Evolutionary conservation across 345 rosid species (phyloP), one percentile per base, ranked within the genome.

Genomic region (Cardiospermum halicacabum): DNA sequence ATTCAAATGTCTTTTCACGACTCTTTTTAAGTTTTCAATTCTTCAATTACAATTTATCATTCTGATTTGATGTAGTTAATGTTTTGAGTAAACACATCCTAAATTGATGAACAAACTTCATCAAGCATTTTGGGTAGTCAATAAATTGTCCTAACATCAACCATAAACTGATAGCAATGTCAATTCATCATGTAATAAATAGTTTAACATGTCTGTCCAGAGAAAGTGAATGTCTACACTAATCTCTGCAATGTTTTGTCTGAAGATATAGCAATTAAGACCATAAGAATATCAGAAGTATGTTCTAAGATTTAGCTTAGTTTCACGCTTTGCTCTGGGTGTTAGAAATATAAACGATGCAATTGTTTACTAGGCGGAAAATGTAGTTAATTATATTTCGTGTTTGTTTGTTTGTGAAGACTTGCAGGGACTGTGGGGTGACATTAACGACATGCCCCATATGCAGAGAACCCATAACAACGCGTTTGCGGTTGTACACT

Each of bases 381-480:
- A 25, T 50, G 9, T 75, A 6, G 39, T 49, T 19, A 26, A 62
- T 39, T 12, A 1, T 49, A 12, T 43, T 51, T 0, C 11, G 19
- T 10, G n/a, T 47, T 28, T 24, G 5, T 61, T 55, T 54, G 53
- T 48, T 1, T 40, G 39, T 71, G 58, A 68, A 93, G 97, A 93
- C 98, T 31, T 93, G 96, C 84, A 85, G 80, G 89, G 94, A 93
- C 15, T 93, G 98, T 3, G 87, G 91, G 2, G 68, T 57, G 6
- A 59, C 78, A 30, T 71, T 93, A 28, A 62, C 76, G n/a, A 32
- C 61, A 18, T 93, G 98, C 63, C 98, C 97, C 4, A 40, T 90
- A 68, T 93, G 98, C 67, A 84, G 89, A n/a, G 39, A 80, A 56
- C 83, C 79, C 13, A 90, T 93, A 74, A 86, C 77, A 43, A 82